These are phyloP conservation scores for Epichloe sibirici DNA, from an alignment of 2,329 filamentous ascomycete genomes.

Conservation along the genomic window DNA sequence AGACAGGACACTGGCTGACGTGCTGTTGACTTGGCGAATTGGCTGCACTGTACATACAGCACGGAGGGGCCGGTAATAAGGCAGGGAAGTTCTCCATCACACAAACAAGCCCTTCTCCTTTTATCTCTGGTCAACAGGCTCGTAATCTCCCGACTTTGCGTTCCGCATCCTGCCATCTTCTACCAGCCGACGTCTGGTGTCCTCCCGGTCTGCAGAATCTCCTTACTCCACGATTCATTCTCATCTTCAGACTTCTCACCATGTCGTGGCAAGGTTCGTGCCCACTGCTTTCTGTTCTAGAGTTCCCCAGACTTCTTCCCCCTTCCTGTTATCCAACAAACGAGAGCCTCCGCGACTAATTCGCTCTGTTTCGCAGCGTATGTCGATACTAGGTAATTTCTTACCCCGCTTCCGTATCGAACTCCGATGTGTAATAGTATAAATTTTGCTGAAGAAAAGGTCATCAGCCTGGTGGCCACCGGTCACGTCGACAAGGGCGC, in stretches of 20 bases:
- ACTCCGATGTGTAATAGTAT: background rate
- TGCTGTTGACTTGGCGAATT: background rate
- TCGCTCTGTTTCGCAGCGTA: conserved; percentile 28
- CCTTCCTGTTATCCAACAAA: conserved; percentile 5
- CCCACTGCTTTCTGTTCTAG: background rate
- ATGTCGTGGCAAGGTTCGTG: conserved; percentile 66
- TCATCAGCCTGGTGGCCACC: conserved; percentile 62
- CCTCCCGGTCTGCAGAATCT: conserved; percentile 2
- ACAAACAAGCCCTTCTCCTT: conserved; percentile 1
- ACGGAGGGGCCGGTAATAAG: conserved; percentile 2
- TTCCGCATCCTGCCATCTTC: background rate
- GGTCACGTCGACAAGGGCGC: conserved; percentile 74
- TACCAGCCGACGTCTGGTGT: conserved; percentile 1
- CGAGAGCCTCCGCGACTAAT: conserved; percentile 7
- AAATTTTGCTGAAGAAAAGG: conserved; percentile 11
- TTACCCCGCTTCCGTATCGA: background rate
- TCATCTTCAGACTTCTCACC: conserved; percentile 17
- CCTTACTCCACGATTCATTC: background rate
- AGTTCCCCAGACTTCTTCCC: conserved; percentile 16
- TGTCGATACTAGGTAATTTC: conserved; percentile 36
- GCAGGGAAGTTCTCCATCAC: conserved; percentile 3
- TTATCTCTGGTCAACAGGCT: background rate
- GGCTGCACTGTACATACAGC: too few species aligned
- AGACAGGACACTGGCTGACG: conserved; percentile 2
- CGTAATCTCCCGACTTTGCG: background rate